Evolutionary conservation across 163 green algal genomes (phyloP).

Genomic region (Scenedesmus sp.): DNA sequence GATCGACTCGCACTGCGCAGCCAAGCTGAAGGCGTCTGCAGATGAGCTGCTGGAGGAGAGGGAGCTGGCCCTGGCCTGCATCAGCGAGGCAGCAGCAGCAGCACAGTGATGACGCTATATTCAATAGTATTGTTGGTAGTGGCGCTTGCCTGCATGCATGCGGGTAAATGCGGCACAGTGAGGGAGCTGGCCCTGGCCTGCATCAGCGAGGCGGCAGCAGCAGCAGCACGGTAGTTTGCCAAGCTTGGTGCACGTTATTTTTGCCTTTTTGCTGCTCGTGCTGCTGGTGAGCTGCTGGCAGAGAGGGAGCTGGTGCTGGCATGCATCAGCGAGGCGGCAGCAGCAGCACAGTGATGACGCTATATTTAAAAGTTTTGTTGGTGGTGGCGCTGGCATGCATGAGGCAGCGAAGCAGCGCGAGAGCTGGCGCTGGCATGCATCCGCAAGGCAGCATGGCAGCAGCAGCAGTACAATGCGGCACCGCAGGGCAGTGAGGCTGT

Average conservation of each 20-base stretch:
- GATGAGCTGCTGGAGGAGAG: conserved; percentile 94
- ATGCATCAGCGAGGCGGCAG: not conserved
- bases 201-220: conserved; percentile 58
- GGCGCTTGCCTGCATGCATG: no score
- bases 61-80: conserved; percentile 83
- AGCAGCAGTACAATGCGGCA: not conserved
- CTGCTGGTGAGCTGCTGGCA: no score
- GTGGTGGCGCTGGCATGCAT: no score
- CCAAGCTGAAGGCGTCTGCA: conserved; percentile 87
- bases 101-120: not conserved
- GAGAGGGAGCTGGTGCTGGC: not conserved
- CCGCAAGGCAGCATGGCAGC: not conserved
- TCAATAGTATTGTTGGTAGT: no score
- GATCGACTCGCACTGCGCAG: conserved; percentile 74
- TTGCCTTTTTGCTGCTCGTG: not conserved
- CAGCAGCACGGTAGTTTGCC: not conserved
- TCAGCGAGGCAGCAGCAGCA: conserved; percentile 54
- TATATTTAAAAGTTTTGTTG: no score
- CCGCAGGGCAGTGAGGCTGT: not conserved
- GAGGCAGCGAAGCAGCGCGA: no score
- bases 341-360: not conserved
- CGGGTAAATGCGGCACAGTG: not conserved
- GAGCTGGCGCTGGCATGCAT: not conserved
- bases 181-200: conserved; percentile 85
- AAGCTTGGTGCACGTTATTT: no score